Evolutionary conservation across 2,329 filamentous ascomycete genomes (phyloP), one percentile per base, ranked within the genome.

Genomic region (Nemania sp.): DNA sequence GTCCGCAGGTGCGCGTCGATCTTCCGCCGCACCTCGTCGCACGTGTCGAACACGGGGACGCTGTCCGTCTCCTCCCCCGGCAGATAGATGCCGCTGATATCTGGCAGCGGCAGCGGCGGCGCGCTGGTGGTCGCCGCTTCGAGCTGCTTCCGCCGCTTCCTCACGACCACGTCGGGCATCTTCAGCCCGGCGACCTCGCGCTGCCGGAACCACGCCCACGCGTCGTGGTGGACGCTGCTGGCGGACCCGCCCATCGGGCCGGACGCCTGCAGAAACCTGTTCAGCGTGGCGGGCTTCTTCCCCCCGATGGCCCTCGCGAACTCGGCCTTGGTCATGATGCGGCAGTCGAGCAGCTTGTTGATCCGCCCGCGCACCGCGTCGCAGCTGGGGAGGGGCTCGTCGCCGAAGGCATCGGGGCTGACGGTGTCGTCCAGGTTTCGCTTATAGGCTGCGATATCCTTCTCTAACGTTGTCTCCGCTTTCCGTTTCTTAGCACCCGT

Each of bases 11-110:
- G 76, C 2, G 77, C 77, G 46, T 75, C 77, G 69, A 87, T 84
- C 73, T 87, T 87, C 62, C 73, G 76, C 32, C 84, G 79, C 25
- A 87, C 69, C 56, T 83, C 81, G 68, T 87, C 81, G 72, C 84
- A 87, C 5, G 79, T 82, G 64, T 87, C 83, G 68, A 76, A 87
- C 10, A 87, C 73, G 0, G 71, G 68, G 5, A 86, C 81, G 0
- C 58, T 60, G 39, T 79, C 77, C 0, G 70, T 69, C n/a, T 74
- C 72, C 32, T 80, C 79, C 67, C 80, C 80, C 0, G 73, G 68
- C 0, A 87, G 75, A 9, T 70, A 39, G 35, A 86, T 71, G 11
- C 61, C 63, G 47, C 71, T 74, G 17, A 82, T 69, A 54, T 80
- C 75, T 15, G 72, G 72, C 35, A 68, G 58, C 50, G 3, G 34